Percentiles rank a stretch among this genome's conserved stretches.
Conservation (phyloP, 805 yeast genomes). For the Metschnikowia kunwiensis region DNA sequence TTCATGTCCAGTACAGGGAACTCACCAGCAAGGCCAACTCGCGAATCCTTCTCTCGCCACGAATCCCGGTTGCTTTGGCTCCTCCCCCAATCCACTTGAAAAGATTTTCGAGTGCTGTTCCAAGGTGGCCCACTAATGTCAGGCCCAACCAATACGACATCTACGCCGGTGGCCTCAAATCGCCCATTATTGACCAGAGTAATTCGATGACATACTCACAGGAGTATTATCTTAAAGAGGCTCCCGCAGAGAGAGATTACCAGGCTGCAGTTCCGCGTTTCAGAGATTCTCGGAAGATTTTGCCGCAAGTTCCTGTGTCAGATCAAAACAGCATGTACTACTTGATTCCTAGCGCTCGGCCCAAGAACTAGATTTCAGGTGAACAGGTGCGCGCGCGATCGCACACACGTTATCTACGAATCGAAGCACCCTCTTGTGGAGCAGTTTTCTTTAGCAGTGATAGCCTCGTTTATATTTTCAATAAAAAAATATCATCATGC, state of each 20-base stretch:
- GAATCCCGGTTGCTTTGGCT: constrained; percentile 47
- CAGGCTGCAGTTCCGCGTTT: constrained; percentile 7
- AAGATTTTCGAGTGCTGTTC: constrained; percentile 11
- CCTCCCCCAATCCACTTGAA: constrained; percentile 75
- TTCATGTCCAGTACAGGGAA: constrained; percentile 84
- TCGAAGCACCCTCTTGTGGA: background rate
- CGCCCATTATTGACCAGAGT: constrained; percentile 9
- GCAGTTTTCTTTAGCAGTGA: constrained; percentile 4
- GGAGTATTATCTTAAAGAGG: constrained; percentile 13
- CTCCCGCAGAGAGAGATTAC: constrained; percentile 8
- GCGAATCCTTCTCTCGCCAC: constrained; percentile 28
- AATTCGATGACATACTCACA: constrained; percentile 10
- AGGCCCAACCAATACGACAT: constrained; percentile 12
- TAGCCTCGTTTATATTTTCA: background rate
- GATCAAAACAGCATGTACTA: constrained; percentile 15
- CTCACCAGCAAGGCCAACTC: constrained; percentile 23
- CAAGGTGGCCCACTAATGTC: constrained; percentile 11
- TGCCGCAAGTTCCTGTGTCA: constrained; percentile 7
- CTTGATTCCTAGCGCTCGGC: constrained; percentile 14
- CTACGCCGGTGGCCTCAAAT: constrained; percentile 34
- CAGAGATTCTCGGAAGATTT: constrained; percentile 8
- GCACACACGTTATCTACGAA: constrained; percentile 1
- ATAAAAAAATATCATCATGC: background rate
- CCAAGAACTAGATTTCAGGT: constrained; percentile 6
- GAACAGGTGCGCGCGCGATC: constrained; percentile 8